These are phyloP conservation scores for Heimioporus sp. DNA, from an alignment of 768 basidiomycete species.

Conservation along the genomic window DNA sequence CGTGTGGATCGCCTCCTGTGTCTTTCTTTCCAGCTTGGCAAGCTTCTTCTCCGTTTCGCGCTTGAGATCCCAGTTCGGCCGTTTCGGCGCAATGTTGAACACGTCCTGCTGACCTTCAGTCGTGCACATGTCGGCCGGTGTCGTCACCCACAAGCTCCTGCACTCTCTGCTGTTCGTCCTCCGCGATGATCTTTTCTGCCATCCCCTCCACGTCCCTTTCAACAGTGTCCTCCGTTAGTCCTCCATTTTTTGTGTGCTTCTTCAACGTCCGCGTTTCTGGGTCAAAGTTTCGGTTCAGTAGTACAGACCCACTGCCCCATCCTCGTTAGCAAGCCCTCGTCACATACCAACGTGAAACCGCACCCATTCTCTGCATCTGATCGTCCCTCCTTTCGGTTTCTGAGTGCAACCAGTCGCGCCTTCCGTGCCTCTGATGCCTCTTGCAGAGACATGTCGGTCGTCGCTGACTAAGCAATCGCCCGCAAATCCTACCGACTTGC, in stretches of 20 bases:
- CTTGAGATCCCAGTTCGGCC: constrained; percentile 95
- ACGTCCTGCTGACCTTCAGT: constrained; percentile 60
- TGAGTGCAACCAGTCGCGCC: constrained; percentile 73
- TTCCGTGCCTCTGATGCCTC: constrained; percentile 81
- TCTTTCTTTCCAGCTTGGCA: constrained; percentile 84
- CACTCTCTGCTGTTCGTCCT: constrained; percentile 80
- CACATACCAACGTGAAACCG: constrained; percentile 18
- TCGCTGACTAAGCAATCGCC: constrained; percentile 32
- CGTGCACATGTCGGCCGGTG: neutral
- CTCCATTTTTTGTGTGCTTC: constrained; percentile 60
- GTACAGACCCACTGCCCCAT: constrained; percentile 41
- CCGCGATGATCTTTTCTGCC: constrained; percentile 78
- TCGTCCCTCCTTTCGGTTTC: constrained; percentile 67
- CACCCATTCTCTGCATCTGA: constrained; percentile 40
- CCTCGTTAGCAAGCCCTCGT: constrained; percentile 15
- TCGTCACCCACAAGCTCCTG: constrained; percentile 78
- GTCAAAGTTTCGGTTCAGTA: constrained; percentile 85
- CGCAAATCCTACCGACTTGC: too few species aligned
- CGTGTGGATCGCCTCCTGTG: constrained; percentile 88
- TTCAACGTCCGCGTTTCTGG: constrained; percentile 78
- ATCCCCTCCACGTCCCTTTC: constrained; percentile 83
- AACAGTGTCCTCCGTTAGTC: constrained; percentile 74
- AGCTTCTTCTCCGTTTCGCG: constrained; percentile 91
- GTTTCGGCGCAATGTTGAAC: constrained; percentile 96
- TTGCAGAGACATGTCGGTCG: constrained; percentile 55